Conservation (phyloP, 768 basidiomycete genomes). For the Tubosaeta sp. region DNA sequence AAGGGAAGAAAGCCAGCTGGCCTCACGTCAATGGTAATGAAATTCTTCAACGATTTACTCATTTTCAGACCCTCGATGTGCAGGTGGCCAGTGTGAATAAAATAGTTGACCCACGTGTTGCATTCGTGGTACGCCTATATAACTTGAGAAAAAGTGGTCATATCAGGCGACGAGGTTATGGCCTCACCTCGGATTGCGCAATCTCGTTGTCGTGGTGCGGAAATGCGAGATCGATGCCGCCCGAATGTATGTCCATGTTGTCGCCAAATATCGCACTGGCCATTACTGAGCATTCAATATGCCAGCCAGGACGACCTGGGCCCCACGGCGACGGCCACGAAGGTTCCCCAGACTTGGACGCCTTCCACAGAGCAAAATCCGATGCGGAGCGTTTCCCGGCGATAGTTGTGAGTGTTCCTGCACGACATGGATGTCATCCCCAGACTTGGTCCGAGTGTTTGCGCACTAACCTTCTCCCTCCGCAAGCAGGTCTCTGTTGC, state of each 20-base stretch:
- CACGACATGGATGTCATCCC: not conserved
- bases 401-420: constrained; percentile 55
- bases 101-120: constrained; percentile 95
- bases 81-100: constrained; percentile 95
- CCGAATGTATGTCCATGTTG: constrained; percentile 96
- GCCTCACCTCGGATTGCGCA: constrained; percentile 86
- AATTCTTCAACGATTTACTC: constrained; percentile 99
- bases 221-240: constrained; percentile 96
- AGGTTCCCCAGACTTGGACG: constrained; percentile 93
- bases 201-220: constrained; percentile 99
- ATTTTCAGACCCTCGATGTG: constrained; percentile 99
- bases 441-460: not conserved
- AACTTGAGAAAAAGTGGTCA: constrained; percentile 6
- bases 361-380: constrained; percentile 98
- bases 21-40: constrained; percentile 90
- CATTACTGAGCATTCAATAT: constrained; percentile 99
- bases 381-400: constrained; percentile 72
- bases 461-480: constrained; percentile 77
- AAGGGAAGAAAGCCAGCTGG: not conserved
- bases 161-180: constrained; percentile 3
- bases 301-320: constrained; percentile 89
- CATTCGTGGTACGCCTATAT: constrained; percentile 88
- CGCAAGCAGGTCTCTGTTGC: constrained; percentile 82
- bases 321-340: constrained; percentile 98
- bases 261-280: constrained; percentile 85